A percentile compares a stretch with the other conserved stretches of the same genome.
These are phyloP conservation scores for Cordia subcordata DNA, from an alignment of 257 asterid genomes.

Conservation along the genomic window DNA sequence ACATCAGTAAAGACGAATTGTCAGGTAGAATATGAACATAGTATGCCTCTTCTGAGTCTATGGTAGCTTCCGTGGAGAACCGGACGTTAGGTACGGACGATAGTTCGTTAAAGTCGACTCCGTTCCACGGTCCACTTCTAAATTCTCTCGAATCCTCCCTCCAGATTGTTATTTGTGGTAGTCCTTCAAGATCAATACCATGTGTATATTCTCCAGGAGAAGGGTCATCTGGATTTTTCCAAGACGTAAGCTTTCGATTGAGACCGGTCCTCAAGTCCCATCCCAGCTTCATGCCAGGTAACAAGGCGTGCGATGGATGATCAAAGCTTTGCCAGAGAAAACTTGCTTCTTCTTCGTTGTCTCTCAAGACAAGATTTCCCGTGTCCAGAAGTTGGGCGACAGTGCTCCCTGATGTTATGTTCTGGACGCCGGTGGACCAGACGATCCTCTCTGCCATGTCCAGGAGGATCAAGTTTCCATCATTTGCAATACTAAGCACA, in stretches of 20 bases:
- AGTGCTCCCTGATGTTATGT: too few relatives aligned
- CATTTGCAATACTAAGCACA: conserved; percentile 1
- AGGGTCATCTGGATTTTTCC: conserved; percentile 40
- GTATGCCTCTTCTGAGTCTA: conserved; percentile 19
- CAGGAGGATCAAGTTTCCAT: conserved; percentile 13
- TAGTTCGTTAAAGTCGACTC: too few relatives aligned
- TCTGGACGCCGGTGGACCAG: too few relatives aligned
- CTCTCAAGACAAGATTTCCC: conserved; percentile 15
- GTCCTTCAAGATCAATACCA: too few relatives aligned
- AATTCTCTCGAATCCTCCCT: too few relatives aligned
- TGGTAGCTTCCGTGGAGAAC: conserved; percentile 20
- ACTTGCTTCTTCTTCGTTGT: not conserved
- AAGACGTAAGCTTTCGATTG: too few relatives aligned
- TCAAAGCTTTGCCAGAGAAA: not conserved
- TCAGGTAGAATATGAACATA: conserved; percentile 5
- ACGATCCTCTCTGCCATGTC: not conserved
- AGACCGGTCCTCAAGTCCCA: too few relatives aligned
- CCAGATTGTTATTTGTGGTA: too few relatives aligned
- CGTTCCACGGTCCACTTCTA: too few relatives aligned
- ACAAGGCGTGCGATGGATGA: not conserved
- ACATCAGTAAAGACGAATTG: not conserved
- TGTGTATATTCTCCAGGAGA: conserved; percentile 12
- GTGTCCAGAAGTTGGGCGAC: too few relatives aligned
- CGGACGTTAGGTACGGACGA: too few relatives aligned
- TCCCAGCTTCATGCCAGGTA: too few relatives aligned